These are phyloP conservation scores for Pyrus communis DNA, from an alignment of 306 rosid species.

Conservation along the genomic window DNA sequence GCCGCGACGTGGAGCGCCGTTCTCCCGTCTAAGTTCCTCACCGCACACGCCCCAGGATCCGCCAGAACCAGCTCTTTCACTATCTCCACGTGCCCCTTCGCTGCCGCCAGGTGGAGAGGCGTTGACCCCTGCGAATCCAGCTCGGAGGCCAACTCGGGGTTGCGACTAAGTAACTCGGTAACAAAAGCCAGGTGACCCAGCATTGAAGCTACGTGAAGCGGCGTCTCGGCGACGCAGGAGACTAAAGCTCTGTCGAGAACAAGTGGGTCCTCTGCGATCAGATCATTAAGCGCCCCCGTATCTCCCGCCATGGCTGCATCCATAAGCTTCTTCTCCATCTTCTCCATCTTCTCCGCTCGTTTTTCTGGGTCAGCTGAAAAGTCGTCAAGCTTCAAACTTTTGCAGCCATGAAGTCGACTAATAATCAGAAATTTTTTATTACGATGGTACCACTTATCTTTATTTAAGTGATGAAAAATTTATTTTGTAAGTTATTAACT, in stretches of 20 bases:
- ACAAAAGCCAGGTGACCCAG: constrained; percentile 9
- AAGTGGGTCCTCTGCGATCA: constrained; percentile 17
- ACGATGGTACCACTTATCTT: too few species aligned
- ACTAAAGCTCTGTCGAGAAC: constrained; percentile 6
- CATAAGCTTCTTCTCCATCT: constrained; percentile 20
- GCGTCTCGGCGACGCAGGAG: constrained; percentile 14
- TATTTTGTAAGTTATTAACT: too few species aligned
- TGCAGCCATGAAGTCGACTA: not conserved
- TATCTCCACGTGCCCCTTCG: constrained; percentile 12
- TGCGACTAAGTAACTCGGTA: constrained; percentile 10
- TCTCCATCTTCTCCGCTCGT: constrained; percentile 9
- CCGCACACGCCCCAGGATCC: constrained; percentile 4
- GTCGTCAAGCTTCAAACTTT: not conserved
- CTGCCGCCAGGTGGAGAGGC: constrained; percentile 24
- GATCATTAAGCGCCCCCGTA: constrained; percentile 2
- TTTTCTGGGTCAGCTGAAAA: not conserved
- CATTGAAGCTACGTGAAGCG: constrained; percentile 25
- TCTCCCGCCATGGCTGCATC: constrained; percentile 8
- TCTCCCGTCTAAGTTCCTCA: constrained; percentile 21
- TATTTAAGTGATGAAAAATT: too few species aligned
- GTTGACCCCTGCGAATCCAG: constrained; percentile 18
- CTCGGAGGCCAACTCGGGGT: constrained; percentile 19
- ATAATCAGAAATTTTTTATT: not conserved
- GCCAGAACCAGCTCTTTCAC: constrained; percentile 8
- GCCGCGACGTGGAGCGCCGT: constrained; percentile 29